A percentile compares a stretch with the other conserved stretches of the same genome.
These are phyloP conservation scores for Glebionis coronaria DNA, from an alignment of 129 eudicot species.

Conservation along the genomic window DNA sequence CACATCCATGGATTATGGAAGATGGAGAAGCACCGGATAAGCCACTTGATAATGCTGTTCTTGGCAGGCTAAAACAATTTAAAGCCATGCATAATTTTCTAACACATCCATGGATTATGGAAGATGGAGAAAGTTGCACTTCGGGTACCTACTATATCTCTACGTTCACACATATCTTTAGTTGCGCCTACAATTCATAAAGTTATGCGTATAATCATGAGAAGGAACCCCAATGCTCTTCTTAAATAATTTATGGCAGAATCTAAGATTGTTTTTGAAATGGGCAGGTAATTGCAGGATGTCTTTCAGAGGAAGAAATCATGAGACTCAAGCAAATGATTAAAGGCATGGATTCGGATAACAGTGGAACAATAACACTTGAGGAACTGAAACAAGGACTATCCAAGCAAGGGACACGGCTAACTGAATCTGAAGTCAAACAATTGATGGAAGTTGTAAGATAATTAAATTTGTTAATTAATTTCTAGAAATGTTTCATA, in stretches of 20 bases:
- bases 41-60: slow-evolving; percentile 85
- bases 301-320: slow-evolving; percentile 89
- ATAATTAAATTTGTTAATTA: not conserved
- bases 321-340: slow-evolving; percentile 89
- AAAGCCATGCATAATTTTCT: slow-evolving; percentile 82
- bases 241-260: not conserved
- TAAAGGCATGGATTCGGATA: slow-evolving; percentile 74
- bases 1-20: slow-evolving; percentile 91
- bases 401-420: slow-evolving; percentile 65
- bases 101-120: too few species aligned
- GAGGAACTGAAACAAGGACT: slow-evolving; percentile 79
- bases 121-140: slow-evolving; percentile 91
- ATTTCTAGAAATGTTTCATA: not conserved
- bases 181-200: not conserved
- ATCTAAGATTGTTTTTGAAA: slow-evolving; percentile 16
- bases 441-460: slow-evolving; percentile 90
- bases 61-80: slow-evolving; percentile 77
- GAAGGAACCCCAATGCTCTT: not conserved
- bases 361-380: slow-evolving; percentile 79
- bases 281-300: slow-evolving; percentile 81
- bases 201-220: not conserved
- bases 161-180: not conserved
- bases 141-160: slow-evolving; percentile 39
- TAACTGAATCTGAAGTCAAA: slow-evolving; percentile 70
- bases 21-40: slow-evolving; percentile 93